A percentile compares a stretch with the other conserved stretches of the same genome.
These are phyloP conservation scores for Ascochyta clinopodiicola DNA, from an alignment of 2,329 filamentous ascomycete species.

Conservation along the genomic window DNA sequence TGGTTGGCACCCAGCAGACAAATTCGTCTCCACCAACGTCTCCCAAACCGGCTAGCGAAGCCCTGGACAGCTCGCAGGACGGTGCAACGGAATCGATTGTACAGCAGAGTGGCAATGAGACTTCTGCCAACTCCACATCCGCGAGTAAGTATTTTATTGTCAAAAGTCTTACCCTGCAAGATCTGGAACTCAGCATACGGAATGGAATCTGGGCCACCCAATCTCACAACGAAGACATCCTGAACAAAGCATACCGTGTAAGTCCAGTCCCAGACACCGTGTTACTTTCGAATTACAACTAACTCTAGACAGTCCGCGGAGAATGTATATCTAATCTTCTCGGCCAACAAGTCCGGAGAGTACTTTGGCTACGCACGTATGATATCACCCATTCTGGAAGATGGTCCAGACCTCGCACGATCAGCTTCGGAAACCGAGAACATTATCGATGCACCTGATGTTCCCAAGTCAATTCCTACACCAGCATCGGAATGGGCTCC, in stretches of 20 bases:
- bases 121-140: conserved; percentile 41
- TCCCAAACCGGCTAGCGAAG: conserved; percentile 25
- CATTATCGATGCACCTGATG: conserved; percentile 62
- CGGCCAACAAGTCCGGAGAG: conserved; percentile 95
- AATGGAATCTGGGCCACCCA: conserved; percentile 95
- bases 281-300: conserved; percentile 5
- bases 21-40: conserved; percentile 36
- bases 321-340: conserved; percentile 91
- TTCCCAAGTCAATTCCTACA: conserved; percentile 81
- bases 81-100: conserved; percentile 16
- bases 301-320: conserved; percentile 67
- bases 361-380: conserved; percentile 96
- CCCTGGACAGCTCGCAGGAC: conserved; percentile 17
- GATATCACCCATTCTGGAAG: conserved; percentile 81
- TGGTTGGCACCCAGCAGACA: conserved; percentile 38
- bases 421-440: conserved; percentile 69
- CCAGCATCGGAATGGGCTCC: conserved; percentile 79
- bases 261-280: conserved; percentile 25
- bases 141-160: conserved; percentile 88
- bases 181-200: conserved; percentile 84
- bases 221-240: conserved; percentile 82
- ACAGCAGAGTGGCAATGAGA: conserved; percentile 20
- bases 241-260: conserved; percentile 86
- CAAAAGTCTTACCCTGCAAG: conserved; percentile 90
- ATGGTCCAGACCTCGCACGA: conserved; percentile 56